Conservation (phyloP, 345 rosid genomes). For the Boechera retrofracta region DNA sequence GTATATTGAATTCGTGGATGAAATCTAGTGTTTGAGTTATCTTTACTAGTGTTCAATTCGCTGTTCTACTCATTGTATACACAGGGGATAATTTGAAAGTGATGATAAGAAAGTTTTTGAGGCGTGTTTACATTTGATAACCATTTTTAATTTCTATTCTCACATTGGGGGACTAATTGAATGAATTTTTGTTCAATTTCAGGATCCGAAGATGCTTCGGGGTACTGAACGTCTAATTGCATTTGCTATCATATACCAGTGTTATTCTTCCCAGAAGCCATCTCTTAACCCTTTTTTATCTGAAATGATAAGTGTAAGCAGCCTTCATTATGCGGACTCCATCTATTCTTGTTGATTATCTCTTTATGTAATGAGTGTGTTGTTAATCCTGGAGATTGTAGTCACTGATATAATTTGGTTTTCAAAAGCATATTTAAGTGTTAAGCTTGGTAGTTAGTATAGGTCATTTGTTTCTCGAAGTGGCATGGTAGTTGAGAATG, state of each 20-base stretch:
- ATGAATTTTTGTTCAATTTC: slow-evolving; percentile 31
- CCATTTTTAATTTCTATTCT: slow-evolving; percentile 16
- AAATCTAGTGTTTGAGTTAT: neutral
- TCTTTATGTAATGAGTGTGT: slow-evolving; percentile 7
- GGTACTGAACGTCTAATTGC: slow-evolving; percentile 76
- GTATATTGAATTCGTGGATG: slow-evolving; percentile 15
- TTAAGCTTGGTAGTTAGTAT: slow-evolving; percentile 18
- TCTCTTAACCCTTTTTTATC: slow-evolving; percentile 68
- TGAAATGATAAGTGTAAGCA: slow-evolving; percentile 60
- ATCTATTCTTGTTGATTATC: neutral
- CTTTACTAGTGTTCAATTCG: neutral
- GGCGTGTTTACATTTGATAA: slow-evolving; percentile 7
- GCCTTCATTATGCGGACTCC: neutral
- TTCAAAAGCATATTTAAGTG: slow-evolving; percentile 7
- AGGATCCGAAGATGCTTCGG: slow-evolving; percentile 62
- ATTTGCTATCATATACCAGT: slow-evolving; percentile 64
- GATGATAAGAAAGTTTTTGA: neutral
- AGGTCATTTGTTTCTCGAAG: neutral
- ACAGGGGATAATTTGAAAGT: neutral
- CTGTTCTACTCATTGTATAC: neutral
- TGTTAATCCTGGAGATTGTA: neutral
- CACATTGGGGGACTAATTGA: slow-evolving; percentile 19
- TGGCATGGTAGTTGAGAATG: slow-evolving; percentile 8
- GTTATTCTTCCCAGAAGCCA: slow-evolving; percentile 62
- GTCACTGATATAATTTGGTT: neutral